phyloP scores from a whole-genome alignment of 441 rosid species.

The Brassica hybrid region DNA sequence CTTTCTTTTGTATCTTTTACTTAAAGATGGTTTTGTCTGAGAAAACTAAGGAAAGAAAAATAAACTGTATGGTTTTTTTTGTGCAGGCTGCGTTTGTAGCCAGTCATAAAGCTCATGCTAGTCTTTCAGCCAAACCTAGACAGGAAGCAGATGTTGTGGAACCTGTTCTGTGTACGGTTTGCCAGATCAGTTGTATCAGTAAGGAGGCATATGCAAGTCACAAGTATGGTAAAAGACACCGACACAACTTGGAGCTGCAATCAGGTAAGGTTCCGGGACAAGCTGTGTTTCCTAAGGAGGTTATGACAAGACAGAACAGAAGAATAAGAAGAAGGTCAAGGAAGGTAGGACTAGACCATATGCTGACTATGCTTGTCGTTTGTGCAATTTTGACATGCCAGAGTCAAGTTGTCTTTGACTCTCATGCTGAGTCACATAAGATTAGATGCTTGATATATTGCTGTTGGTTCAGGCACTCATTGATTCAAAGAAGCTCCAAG shows the following conservation, averaged over 20 bases:
- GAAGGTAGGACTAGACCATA: constrained; percentile 4
- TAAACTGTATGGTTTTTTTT: not conserved
- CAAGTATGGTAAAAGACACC: constrained; percentile 34
- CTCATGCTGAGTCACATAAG: constrained; percentile 34
- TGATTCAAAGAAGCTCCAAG: constrained; percentile 51
- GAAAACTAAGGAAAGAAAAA: not conserved
- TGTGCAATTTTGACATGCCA: constrained; percentile 24
- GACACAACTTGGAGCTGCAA: constrained; percentile 34
- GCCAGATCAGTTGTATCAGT: constrained; percentile 26
- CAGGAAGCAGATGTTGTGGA: constrained; percentile 9
- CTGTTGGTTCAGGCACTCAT: constrained; percentile 33
- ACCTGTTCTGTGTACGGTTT: constrained; percentile 24
- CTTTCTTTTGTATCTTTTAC: not conserved
- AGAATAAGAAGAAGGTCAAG: constrained; percentile 1
- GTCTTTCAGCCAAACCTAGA: not conserved
- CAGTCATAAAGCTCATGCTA: not conserved
- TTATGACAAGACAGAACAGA: constrained; percentile 4
- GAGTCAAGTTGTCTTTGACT: constrained; percentile 36
- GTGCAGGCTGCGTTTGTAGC: constrained; percentile 10
- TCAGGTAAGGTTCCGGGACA: constrained; percentile 3
- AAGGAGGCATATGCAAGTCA: constrained; percentile 15
- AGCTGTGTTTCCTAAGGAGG: constrained; percentile 13
- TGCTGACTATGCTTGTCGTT: constrained; percentile 8
- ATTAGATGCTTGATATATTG: constrained; percentile 44
- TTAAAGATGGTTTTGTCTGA: not conserved